Percentiles rank a stretch among this genome's conserved stretches.
These are phyloP conservation scores for Dictyostelium firmibasis DNA, from an alignment of 78 protist genomes.

Conservation along the genomic window DNA sequence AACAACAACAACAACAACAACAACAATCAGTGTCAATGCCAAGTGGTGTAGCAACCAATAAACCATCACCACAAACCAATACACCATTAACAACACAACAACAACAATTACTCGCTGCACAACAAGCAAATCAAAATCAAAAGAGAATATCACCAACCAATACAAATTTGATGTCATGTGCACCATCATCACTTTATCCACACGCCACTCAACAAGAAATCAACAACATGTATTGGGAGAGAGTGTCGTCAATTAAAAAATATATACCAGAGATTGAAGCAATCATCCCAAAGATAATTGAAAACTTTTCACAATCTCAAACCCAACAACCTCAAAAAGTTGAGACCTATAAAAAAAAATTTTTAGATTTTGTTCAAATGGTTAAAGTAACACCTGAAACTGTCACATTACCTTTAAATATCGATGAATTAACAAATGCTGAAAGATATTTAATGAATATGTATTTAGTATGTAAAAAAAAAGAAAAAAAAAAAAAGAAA, in stretches of 20 bases:
- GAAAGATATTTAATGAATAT: slow-evolving; percentile 8
- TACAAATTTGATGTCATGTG: not conserved
- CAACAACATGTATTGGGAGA: slow-evolving; percentile 18
- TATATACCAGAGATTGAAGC: slow-evolving; percentile 6
- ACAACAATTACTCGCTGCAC: not conserved
- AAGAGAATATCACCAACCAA: not conserved
- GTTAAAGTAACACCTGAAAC: slow-evolving; percentile 28
- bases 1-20: not conserved
- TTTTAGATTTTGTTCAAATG: not conserved
- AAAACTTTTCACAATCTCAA: not conserved
- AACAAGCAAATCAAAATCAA: not conserved
- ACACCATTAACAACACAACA: slow-evolving; percentile 22
- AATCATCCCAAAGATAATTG: not conserved
- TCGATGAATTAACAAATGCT: not conserved
- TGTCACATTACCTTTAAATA: not conserved
- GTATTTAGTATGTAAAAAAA: not conserved
- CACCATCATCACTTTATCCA: slow-evolving; percentile 2
- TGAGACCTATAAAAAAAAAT: not conserved
- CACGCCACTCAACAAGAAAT: slow-evolving; percentile 13
- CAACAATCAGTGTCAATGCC: not conserved
- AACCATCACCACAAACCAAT: slow-evolving; percentile 8
- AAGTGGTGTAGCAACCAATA: not conserved
- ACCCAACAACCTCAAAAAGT: slow-evolving; percentile 14
- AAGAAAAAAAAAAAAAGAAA: not conserved
- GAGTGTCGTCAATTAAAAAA: not conserved